These are phyloP conservation scores for Irpex sp. DNA, from an alignment of 1,284 basidiomycete species.

Conservation along the genomic window DNA sequence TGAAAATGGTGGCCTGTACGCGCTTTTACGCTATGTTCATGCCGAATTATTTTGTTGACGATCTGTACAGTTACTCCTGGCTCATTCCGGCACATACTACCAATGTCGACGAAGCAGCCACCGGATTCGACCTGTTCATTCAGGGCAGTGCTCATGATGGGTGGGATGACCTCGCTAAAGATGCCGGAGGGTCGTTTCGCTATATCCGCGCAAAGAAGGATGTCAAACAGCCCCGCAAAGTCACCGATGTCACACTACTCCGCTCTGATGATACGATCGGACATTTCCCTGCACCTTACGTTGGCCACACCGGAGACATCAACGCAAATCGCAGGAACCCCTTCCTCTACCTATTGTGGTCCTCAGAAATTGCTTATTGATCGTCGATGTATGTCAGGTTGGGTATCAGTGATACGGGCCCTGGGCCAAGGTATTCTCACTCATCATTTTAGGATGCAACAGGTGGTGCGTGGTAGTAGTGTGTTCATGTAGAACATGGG, in stretches of 20 bases:
- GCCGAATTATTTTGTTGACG: neutral
- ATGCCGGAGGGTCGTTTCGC: slow-evolving; percentile 12
- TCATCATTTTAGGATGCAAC: too few species aligned
- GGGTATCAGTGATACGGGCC: too few species aligned
- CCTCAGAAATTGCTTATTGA: neutral
- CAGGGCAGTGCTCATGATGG: slow-evolving; percentile 1
- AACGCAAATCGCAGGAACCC: neutral
- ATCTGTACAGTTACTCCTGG: slow-evolving; percentile 1
- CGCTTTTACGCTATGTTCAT: neutral
- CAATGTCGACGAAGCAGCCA: neutral
- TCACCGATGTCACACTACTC: slow-evolving; percentile 4
- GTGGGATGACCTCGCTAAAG: slow-evolving; percentile 10
- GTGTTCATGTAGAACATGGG: too few species aligned
- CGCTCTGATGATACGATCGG: neutral
- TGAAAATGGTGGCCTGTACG: slow-evolving; percentile 8
- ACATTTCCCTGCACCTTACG: neutral
- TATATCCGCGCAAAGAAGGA: slow-evolving; percentile 3
- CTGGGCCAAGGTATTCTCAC: too few species aligned
- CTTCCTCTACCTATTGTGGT: slow-evolving; percentile 11
- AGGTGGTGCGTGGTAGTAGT: too few species aligned
- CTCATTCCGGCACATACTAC: slow-evolving; percentile 3
- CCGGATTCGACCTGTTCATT: slow-evolving; percentile 10
- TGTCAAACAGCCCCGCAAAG: neutral
- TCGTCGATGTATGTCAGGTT: too few species aligned
- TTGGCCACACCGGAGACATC: slow-evolving; percentile 4